phyloP scores from a whole-genome alignment of 805 yeast genomes.

The Candida namnaoensis region DNA sequence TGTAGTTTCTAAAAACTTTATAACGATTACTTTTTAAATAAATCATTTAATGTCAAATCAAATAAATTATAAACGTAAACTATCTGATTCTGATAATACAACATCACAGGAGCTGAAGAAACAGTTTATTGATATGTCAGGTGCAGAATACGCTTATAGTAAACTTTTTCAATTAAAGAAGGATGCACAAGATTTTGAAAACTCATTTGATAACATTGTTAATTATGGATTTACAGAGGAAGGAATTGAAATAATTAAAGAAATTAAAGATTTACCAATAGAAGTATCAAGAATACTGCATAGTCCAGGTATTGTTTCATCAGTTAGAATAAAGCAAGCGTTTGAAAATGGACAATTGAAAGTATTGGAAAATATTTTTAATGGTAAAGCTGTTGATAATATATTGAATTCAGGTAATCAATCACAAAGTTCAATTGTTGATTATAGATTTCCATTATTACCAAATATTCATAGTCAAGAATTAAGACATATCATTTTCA shows the following conservation, averaged over 20 bases:
- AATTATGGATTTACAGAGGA: background rate
- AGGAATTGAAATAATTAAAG: background rate
- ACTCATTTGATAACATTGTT: slow-evolving; percentile 1
- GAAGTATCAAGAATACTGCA: no score
- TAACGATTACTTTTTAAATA: no score
- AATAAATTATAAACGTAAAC: no score
- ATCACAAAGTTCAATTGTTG: background rate
- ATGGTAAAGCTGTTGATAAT: no score
- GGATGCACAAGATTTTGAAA: slow-evolving; percentile 1
- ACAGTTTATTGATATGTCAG: no score
- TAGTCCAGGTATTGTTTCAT: no score
- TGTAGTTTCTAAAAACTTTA: no score
- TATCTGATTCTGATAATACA: no score
- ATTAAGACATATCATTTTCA: slow-evolving; percentile 57
- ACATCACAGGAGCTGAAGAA: no score
- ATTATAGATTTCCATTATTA: slow-evolving; percentile 36
- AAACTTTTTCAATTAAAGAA: slow-evolving; percentile 1
- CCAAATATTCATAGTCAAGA: slow-evolving; percentile 52
- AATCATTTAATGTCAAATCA: no score
- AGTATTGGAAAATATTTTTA: no score
- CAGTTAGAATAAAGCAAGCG: background rate
- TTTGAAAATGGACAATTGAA: background rate
- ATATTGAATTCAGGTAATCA: background rate
- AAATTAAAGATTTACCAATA: background rate
- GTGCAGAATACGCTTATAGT: background rate